A percentile compares a stretch with the other conserved stretches of the same genome.
Evolutionary conservation across 2,329 filamentous ascomycete genomes (phyloP).

Genomic region (Emericellopsis atlantica): DNA sequence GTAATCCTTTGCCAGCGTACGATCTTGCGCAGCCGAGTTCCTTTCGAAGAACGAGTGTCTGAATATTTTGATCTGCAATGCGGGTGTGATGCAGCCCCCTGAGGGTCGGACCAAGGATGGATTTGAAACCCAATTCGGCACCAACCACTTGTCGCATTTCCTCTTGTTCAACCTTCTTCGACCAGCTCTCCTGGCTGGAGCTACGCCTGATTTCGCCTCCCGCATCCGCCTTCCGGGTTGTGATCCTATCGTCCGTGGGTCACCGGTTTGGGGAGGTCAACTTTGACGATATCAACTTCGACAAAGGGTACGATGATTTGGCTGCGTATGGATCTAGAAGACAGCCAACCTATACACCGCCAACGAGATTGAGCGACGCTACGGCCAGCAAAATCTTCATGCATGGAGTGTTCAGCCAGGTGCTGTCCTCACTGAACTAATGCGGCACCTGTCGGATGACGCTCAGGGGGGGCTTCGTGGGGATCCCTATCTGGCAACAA

Average conservation of each 20-base stretch:
- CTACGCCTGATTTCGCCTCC: slow-evolving; percentile 21
- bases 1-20: slow-evolving; percentile 8
- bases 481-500: neutral
- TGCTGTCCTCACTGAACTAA: neutral
- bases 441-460: neutral
- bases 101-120: slow-evolving; percentile 7
- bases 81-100: slow-evolving; percentile 11
- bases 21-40: slow-evolving; percentile 8
- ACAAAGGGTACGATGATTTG: slow-evolving; percentile 14
- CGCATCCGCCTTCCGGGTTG: slow-evolving; percentile 34
- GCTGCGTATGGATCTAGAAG: slow-evolving; percentile 32
- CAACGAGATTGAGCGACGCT: slow-evolving; percentile 29
- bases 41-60: slow-evolving; percentile 4
- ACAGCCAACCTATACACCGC: slow-evolving; percentile 34
- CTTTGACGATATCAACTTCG: slow-evolving; percentile 19
- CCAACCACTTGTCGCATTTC: slow-evolving; percentile 41
- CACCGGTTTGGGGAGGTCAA: slow-evolving; percentile 21
- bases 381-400: neutral
- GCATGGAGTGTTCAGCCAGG: slow-evolving; percentile 1
- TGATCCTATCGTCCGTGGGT: slow-evolving; percentile 26
- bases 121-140: slow-evolving; percentile 29
- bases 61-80: slow-evolving; percentile 9
- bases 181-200: slow-evolving; percentile 21
- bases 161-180: slow-evolving; percentile 36
- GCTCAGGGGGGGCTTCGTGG: neutral